phyloP scores from a whole-genome alignment of 495 filamentous ascomycete genomes.

The Corynascus novoguineensis region DNA sequence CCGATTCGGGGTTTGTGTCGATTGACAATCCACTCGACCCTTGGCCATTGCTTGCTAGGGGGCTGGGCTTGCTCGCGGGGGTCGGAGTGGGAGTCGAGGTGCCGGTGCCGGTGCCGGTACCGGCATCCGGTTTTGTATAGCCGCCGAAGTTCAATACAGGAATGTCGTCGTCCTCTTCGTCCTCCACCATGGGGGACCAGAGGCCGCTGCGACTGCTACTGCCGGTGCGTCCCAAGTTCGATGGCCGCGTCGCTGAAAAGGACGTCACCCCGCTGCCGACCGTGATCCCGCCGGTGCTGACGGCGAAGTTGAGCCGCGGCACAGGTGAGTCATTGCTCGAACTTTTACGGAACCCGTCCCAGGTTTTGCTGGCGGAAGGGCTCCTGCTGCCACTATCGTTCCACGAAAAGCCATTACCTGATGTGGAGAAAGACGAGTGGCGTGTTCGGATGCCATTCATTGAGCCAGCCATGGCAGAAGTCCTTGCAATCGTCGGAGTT shows the following conservation, averaged over 20 bases:
- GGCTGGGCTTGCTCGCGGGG: neutral
- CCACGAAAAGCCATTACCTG: constrained; percentile 29
- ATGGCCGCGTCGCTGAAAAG: constrained; percentile 24
- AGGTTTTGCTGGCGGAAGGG: constrained; percentile 29
- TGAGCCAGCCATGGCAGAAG: constrained; percentile 20
- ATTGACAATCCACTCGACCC: too few relatives aligned
- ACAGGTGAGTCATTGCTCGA: constrained; percentile 5
- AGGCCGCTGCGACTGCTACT: constrained; percentile 29
- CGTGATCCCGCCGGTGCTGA: constrained; percentile 28
- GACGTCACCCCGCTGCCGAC: constrained; percentile 33
- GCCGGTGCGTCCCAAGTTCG: constrained; percentile 22
- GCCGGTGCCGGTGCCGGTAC: neutral
- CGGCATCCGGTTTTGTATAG: constrained; percentile 23
- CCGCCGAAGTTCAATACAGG: constrained; percentile 44
- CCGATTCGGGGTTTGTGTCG: constrained; percentile 12
- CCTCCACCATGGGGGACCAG: constrained; percentile 33
- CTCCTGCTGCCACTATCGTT: constrained; percentile 24
- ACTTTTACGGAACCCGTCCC: constrained; percentile 30
- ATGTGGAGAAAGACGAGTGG: constrained; percentile 28
- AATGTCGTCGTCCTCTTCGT: constrained; percentile 35
- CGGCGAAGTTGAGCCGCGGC: constrained; percentile 5
- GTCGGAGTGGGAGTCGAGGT: neutral
- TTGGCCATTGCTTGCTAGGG: neutral
- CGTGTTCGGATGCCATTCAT: constrained; percentile 21
- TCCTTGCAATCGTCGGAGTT: constrained; percentile 26